A percentile compares a stretch with the other conserved stretches of the same genome.
Conservation (phyloP, 495 filamentous ascomycete species). For the Aspergillus indologenus region DNA sequence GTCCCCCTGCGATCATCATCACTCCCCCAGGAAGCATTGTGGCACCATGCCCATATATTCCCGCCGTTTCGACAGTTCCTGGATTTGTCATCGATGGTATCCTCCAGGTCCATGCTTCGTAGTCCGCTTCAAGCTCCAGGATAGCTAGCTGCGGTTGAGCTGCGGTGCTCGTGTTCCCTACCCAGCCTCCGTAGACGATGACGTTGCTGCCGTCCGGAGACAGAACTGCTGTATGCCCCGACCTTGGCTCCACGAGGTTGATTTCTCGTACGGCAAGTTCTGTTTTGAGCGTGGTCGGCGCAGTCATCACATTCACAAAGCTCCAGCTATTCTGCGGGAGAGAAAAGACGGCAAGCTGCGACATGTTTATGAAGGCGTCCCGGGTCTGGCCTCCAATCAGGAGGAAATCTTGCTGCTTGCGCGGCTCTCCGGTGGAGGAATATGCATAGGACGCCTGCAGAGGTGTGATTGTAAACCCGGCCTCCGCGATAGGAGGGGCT, state of each 20-base stretch:
- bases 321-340: slow-evolving; percentile 83
- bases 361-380: slow-evolving; percentile 88
- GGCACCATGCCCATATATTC: slow-evolving; percentile 83
- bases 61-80: slow-evolving; percentile 49
- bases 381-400: slow-evolving; percentile 84
- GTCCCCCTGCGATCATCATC: slow-evolving; percentile 88
- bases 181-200: slow-evolving; percentile 85
- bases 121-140: slow-evolving; percentile 66
- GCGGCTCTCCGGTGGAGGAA: slow-evolving; percentile 46
- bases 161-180: slow-evolving; percentile 69
- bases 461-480: slow-evolving; percentile 79
- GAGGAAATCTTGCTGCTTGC: slow-evolving; percentile 72
- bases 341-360: slow-evolving; percentile 80
- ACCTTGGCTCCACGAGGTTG: slow-evolving; percentile 64
- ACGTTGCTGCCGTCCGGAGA: slow-evolving; percentile 71
- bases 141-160: slow-evolving; percentile 79
- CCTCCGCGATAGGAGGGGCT: slow-evolving; percentile 71
- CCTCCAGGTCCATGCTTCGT: slow-evolving; percentile 74
- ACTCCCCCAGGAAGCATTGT: slow-evolving; percentile 78
- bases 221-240: slow-evolving; percentile 80
- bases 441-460: slow-evolving; percentile 62
- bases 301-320: slow-evolving; percentile 62
- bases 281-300: slow-evolving; percentile 32
- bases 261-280: slow-evolving; percentile 47
- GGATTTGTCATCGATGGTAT: slow-evolving; percentile 47